Conservation (phyloP, 371 early-diverging fungal species). For the Batrachochytrium dendrobatidis region DNA sequence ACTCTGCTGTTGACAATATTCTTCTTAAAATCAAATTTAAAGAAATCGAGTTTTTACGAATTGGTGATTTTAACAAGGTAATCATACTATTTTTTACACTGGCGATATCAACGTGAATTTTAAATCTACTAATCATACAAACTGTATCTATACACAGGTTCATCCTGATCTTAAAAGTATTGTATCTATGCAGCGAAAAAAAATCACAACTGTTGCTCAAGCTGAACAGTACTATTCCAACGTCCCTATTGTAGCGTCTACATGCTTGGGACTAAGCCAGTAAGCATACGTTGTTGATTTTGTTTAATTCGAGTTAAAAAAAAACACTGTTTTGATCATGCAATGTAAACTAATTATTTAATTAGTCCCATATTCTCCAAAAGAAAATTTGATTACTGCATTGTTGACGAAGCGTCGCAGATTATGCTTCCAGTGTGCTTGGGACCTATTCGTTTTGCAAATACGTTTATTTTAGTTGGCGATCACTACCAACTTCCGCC, state of each 20-base stretch:
- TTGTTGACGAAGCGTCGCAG: constrained; percentile 99
- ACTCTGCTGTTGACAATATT: constrained; percentile 93
- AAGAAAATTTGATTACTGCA: constrained; percentile 91
- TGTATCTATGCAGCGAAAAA: constrained; percentile 40
- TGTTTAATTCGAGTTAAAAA: constrained; percentile 1
- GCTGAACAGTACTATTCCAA: constrained; percentile 51
- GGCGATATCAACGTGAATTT: not conserved
- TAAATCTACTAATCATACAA: not conserved
- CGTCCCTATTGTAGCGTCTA: constrained; percentile 74
- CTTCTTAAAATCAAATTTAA: constrained; percentile 62
- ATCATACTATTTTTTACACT: not conserved
- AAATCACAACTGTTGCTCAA: constrained; percentile 45
- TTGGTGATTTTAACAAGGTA: constrained; percentile 67
- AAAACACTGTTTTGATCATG: not conserved
- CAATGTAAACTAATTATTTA: not conserved
- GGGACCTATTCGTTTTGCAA: constrained; percentile 82
- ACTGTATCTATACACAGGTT: no score
- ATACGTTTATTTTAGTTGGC: constrained; percentile 91
- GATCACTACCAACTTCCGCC: constrained; percentile 99
- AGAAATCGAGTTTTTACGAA: constrained; percentile 57
- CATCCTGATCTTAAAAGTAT: constrained; percentile 51
- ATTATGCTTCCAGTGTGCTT: constrained; percentile 89
- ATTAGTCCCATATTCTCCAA: constrained; percentile 44
- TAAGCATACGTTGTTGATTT: constrained; percentile 29
- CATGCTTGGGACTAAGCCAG: constrained; percentile 83